These are phyloP conservation scores for Dissophora globulifera DNA, from an alignment of 192 early-diverging fungal species.

Conservation along the genomic window DNA sequence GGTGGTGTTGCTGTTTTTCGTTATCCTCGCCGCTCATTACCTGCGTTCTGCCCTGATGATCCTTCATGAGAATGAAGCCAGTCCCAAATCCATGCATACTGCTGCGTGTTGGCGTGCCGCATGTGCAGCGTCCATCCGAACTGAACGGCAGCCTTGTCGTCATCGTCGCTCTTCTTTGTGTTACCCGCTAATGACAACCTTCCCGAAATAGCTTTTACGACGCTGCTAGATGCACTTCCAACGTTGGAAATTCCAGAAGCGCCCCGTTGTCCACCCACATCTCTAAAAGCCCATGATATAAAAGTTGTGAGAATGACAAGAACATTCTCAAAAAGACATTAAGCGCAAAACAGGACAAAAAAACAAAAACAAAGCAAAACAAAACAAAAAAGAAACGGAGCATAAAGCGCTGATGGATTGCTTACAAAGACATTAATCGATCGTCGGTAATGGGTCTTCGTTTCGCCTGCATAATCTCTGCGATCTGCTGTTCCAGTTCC, in stretches of 20 bases:
- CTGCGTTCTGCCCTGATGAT: slow-evolving; percentile 33
- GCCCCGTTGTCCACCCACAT: background rate
- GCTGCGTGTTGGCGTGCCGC: slow-evolving; percentile 33
- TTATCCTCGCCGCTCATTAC: too few relatives aligned
- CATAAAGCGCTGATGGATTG: too few relatives aligned
- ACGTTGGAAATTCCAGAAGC: too few relatives aligned
- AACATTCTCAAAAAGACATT: too few relatives aligned
- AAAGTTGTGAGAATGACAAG: too few relatives aligned
- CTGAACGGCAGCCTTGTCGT: slow-evolving; percentile 17
- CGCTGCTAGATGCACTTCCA: background rate
- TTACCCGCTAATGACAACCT: too few relatives aligned
- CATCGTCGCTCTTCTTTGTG: too few relatives aligned
- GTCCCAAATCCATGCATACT: slow-evolving; percentile 48
- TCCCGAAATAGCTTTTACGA: too few relatives aligned
- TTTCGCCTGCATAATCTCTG: slow-evolving; percentile 33
- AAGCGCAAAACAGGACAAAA: too few relatives aligned
- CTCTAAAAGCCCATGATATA: too few relatives aligned
- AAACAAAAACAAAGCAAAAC: background rate
- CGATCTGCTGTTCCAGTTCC: slow-evolving; percentile 37
- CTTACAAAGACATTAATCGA: background rate
- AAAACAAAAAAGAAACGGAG: background rate
- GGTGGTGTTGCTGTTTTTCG: background rate
- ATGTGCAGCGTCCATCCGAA: slow-evolving; percentile 48
- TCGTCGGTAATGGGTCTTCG: background rate
- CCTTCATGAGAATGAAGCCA: slow-evolving; percentile 24